These are phyloP conservation scores for Fusarium proliferatum DNA, from an alignment of 2,329 filamentous ascomycete genomes.

Conservation along the genomic window DNA sequence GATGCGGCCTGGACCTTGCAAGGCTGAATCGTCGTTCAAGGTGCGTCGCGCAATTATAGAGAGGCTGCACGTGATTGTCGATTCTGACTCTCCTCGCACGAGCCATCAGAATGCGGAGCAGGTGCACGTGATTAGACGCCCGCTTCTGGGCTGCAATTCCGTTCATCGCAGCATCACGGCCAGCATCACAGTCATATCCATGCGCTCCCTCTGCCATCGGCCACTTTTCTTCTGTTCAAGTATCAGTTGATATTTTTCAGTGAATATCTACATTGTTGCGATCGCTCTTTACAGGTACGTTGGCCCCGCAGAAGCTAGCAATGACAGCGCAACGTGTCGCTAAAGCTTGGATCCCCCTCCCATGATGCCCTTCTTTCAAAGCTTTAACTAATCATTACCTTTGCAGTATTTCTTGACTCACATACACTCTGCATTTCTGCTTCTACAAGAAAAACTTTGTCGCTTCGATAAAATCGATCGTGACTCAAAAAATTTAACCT, in stretches of 20 bases:
- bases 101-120: constrained; percentile 43
- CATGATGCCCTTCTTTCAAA: constrained; percentile 42
- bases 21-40: constrained; percentile 5
- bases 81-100: constrained; percentile 23
- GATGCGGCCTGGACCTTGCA: constrained; percentile 3
- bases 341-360: constrained; percentile 46
- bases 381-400: constrained; percentile 45
- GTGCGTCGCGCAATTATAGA: neutral
- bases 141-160: constrained; percentile 35
- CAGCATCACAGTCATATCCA: constrained; percentile 38
- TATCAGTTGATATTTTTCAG: constrained; percentile 54
- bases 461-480: constrained; percentile 14
- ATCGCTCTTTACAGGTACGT: constrained; percentile 52
- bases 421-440: constrained; percentile 33
- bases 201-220: constrained; percentile 47
- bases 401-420: constrained; percentile 43
- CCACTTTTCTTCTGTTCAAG: constrained; percentile 53
- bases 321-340: constrained; percentile 43
- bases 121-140: constrained; percentile 41
- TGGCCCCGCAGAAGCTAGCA: constrained; percentile 27
- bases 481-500: constrained; percentile 24
- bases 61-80: constrained; percentile 41
- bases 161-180: constrained; percentile 39
- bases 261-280: constrained; percentile 48
- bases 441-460: constrained; percentile 13